Evolutionary conservation across 2,329 filamentous ascomycete species (phyloP), one percentile per base, ranked within the genome.

Genomic region (Xylariaceae sp.): DNA sequence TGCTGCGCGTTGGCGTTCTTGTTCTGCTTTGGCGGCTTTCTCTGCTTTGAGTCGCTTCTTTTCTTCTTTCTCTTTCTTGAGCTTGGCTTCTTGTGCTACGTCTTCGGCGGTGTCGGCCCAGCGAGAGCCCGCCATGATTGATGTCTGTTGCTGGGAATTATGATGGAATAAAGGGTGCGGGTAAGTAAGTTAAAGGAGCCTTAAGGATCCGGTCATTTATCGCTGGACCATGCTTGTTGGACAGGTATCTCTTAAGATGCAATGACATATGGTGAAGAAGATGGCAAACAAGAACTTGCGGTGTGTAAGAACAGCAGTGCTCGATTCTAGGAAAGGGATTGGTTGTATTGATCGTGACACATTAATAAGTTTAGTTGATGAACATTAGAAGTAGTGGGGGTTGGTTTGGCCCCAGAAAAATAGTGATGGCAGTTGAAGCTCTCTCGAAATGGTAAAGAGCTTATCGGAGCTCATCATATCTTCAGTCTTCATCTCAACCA

Each of bases 21-120:
- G 81, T 22, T 87, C 82, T 27, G 79, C 74, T 59, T 79, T 80
- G 47, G 82, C 83, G 55, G 87, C 85, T 67, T 90, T 94, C 62
- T 91, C 86, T 22, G 83, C 85, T 67, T 93, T 96, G 40, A 82
- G 71, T 40, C 86, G 83, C 68, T 86, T 89, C 75, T 93, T 95
- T 60, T 90, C 86, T 67, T 95, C 89, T 69, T 92, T 96, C 64
- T 93, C 88, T 51, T 75, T 79, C 67, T 86, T 92, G 44, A 82
- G 76, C 60, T 83, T 81, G 17, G 83, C 82, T 48, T 88, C 83
- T 34, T 85, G 75, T 35, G 81, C 86, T 19, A 82, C 81, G 64
- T 96, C 90, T 56, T 90, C 88, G 57, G 88, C 87, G 37, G 86
- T 82, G 60, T 90, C 80, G 54, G 87, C 88, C 93, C 93, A 98